A percentile compares a stretch with the other conserved stretches of the same genome.
phyloP scores from a whole-genome alignment of 306 rosid genomes.

The Betula pendula region DNA sequence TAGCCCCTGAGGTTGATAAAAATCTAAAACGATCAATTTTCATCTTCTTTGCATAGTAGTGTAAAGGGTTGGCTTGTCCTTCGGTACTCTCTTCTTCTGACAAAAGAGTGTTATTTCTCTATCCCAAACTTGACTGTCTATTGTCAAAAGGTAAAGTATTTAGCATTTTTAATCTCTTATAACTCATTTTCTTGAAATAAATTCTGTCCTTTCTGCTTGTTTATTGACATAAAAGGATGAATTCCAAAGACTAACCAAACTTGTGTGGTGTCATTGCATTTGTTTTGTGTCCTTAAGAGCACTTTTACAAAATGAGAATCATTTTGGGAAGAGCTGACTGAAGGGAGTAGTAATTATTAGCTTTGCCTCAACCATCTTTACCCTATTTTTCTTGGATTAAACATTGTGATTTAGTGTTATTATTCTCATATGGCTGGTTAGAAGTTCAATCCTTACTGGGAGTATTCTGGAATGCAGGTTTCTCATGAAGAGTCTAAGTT shows the following conservation, averaged over 20 bases:
- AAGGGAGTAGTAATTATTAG: background rate
- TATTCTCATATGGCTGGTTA: conserved; percentile 1
- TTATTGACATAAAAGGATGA: background rate
- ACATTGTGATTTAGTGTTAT: conserved; percentile 10
- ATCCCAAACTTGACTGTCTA: background rate
- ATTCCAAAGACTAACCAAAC: background rate
- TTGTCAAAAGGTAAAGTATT: background rate
- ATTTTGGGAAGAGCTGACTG: background rate
- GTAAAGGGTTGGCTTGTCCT: background rate
- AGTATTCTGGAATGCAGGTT: conserved; percentile 55
- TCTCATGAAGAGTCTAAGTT: conserved; percentile 87
- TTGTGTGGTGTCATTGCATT: background rate
- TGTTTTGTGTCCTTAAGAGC: background rate
- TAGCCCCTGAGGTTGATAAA: background rate
- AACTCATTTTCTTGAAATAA: background rate
- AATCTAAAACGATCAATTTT: background rate
- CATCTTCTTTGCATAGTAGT: background rate
- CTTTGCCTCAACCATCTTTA: background rate
- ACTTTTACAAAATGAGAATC: background rate
- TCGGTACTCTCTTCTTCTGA: background rate
- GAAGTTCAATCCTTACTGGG: conserved; percentile 21
- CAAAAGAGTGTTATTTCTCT: background rate
- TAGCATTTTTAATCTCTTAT: background rate
- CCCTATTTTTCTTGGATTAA: background rate
- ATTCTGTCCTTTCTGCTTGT: background rate